phyloP scores from a whole-genome alignment of 208 protist genomes.

The Naegleria lovaniensis region DNA sequence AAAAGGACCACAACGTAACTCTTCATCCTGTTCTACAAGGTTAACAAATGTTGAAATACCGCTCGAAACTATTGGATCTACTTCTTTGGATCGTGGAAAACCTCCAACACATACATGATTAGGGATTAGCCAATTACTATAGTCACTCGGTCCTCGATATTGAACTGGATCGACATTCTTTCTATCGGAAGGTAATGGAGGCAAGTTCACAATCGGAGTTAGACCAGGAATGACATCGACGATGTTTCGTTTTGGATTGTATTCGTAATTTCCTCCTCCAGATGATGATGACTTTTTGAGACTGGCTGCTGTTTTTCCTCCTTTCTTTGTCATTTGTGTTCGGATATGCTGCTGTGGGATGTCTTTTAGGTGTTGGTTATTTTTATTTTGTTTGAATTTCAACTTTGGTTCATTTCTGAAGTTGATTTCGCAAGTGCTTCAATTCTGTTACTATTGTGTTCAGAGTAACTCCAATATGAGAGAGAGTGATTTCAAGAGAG shows the following conservation, averaged over 20 bases:
- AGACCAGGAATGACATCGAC: not conserved
- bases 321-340: not conserved
- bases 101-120: not conserved
- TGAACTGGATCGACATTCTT: not conserved
- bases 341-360: too few species aligned
- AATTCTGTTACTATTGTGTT: too few species aligned
- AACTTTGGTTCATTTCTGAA: too few species aligned
- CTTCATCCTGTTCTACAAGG: not conserved
- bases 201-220: not conserved
- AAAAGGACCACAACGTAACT: not conserved
- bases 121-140: not conserved
- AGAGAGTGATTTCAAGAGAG: too few species aligned
- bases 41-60: not conserved
- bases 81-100: not conserved
- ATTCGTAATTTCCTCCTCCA: not conserved
- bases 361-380: too few species aligned
- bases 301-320: not conserved
- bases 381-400: too few species aligned
- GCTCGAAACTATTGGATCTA: not conserved
- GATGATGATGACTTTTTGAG: not conserved
- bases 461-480: too few species aligned
- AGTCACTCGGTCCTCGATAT: not conserved
- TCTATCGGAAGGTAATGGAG: not conserved
- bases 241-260: not conserved
- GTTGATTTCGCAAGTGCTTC: too few species aligned